phyloP scores from a whole-genome alignment of 2,329 filamentous ascomycete species.

The Fusarium subtropicale region DNA sequence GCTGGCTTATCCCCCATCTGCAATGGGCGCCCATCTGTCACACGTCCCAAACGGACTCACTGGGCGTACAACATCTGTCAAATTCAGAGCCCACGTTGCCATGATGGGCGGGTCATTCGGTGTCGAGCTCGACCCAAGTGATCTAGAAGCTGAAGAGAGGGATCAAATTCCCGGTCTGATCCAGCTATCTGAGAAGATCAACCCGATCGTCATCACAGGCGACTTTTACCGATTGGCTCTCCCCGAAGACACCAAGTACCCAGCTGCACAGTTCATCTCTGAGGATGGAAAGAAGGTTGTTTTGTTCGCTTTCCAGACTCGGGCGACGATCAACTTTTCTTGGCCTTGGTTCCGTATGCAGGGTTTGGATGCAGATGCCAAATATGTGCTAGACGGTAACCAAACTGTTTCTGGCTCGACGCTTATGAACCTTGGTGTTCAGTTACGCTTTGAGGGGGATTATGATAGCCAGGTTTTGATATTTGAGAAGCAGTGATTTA shows the following conservation, averaged over 20 bases:
- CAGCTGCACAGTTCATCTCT: conserved; percentile 69
- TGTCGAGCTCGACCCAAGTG: conserved; percentile 70
- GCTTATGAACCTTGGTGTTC: conserved; percentile 71
- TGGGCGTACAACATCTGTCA: conserved; percentile 64
- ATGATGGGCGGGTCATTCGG: conserved; percentile 77
- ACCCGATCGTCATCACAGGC: conserved; percentile 68
- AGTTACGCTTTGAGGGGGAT: conserved; percentile 63
- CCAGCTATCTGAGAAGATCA: conserved; percentile 64
- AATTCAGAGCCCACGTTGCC: conserved; percentile 73
- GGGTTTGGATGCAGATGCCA: conserved; percentile 65
- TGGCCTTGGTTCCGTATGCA: conserved; percentile 65
- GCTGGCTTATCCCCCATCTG: conserved; percentile 69
- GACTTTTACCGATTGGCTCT: conserved; percentile 69
- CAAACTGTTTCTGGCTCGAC: conserved; percentile 67
- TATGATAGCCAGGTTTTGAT: conserved; percentile 69
- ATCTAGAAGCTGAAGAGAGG: conserved; percentile 63
- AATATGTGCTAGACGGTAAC: conserved; percentile 65
- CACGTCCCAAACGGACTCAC: conserved; percentile 69
- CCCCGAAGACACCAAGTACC: conserved; percentile 70
- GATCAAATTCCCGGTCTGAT: conserved; percentile 66
- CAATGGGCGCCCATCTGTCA: conserved; percentile 75
- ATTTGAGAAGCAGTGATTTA: conserved; percentile 56
- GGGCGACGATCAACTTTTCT: conserved; percentile 62
- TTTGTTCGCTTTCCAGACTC: conserved; percentile 71
- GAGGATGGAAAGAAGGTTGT: conserved; percentile 62